These are phyloP conservation scores for Parastagonospora avenae DNA, from an alignment of 2,329 filamentous ascomycete genomes.

Conservation along the genomic window DNA sequence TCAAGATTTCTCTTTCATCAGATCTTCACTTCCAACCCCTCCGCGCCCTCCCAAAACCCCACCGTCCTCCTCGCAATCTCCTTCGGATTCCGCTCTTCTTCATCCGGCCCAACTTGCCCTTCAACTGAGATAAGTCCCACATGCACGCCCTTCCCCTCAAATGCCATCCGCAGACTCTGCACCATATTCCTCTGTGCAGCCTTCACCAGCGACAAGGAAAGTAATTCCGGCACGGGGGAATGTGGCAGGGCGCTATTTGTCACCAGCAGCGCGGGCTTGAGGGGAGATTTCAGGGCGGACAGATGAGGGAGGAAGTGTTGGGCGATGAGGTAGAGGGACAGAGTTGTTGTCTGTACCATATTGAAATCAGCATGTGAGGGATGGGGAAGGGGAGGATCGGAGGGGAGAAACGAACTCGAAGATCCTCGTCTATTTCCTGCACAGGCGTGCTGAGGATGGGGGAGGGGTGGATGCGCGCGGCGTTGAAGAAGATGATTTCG, in stretches of 20 bases:
- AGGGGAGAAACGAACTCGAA: conserved; percentile 47
- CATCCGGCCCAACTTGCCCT: conserved; percentile 49
- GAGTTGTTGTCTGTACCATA: conserved; percentile 54
- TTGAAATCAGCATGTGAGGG: too few relatives aligned
- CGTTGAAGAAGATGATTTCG: conserved; percentile 60
- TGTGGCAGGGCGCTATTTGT: conserved; percentile 56
- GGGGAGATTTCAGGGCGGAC: conserved; percentile 33
- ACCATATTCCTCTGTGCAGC: conserved; percentile 59
- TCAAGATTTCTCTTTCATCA: too few relatives aligned
- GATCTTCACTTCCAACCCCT: background rate
- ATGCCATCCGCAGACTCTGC: conserved; percentile 51
- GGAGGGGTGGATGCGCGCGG: conserved; percentile 54
- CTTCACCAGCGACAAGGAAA: conserved; percentile 58
- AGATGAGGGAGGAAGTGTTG: conserved; percentile 54
- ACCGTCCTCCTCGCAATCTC: conserved; percentile 55
- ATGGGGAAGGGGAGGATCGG: background rate
- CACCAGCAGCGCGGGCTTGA: conserved; percentile 56
- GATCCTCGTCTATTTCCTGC: conserved; percentile 56
- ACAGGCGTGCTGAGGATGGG: conserved; percentile 50
- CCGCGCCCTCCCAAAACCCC: conserved; percentile 49
- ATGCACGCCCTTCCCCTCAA: conserved; percentile 51
- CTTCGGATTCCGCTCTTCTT: conserved; percentile 51
- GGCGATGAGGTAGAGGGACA: conserved; percentile 55
- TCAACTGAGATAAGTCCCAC: conserved; percentile 55
- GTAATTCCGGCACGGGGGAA: conserved; percentile 54